A percentile compares a stretch with the other conserved stretches of the same genome.
Conservation (phyloP, 768 basidiomycete genomes). For the Suillus occidentalis region DNA sequence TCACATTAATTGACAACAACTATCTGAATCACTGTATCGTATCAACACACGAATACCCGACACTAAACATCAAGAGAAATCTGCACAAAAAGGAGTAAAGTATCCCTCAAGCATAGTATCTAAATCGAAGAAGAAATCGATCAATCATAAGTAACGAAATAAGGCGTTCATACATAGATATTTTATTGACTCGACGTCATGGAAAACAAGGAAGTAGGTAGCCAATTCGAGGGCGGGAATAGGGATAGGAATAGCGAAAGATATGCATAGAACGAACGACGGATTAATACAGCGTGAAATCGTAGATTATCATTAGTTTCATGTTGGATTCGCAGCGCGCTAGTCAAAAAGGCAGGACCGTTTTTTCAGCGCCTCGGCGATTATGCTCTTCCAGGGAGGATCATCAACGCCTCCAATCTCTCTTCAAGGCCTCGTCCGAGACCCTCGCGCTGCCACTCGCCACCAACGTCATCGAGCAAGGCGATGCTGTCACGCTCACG, state of each 20-base stretch:
- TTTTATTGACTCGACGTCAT: background rate
- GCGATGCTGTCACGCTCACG: constrained; percentile 42
- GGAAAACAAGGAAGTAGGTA: constrained; percentile 3
- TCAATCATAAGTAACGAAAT: constrained; percentile 10
- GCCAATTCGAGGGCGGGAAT: constrained; percentile 4
- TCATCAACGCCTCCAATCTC: constrained; percentile 63
- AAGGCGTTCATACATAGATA: constrained; percentile 9
- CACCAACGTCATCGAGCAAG: constrained; percentile 64
- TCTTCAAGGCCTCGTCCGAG: constrained; percentile 83
- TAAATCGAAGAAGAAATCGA: background rate
- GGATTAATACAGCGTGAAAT: constrained; percentile 6
- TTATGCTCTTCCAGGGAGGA: constrained; percentile 27
- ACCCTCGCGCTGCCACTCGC: constrained; percentile 88
- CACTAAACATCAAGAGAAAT: background rate
- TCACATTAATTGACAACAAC: background rate
- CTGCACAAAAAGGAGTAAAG: background rate
- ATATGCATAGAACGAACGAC: constrained; percentile 6
- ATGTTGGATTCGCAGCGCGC: background rate
- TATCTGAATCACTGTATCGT: background rate
- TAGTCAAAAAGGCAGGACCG: background rate
- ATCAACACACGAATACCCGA: background rate
- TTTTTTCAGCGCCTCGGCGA: background rate
- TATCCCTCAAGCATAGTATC: background rate
- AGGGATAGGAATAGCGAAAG: constrained; percentile 3
- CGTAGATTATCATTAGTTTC: constrained; percentile 2